Evolutionary conservation across 2,329 filamentous ascomycete species (phyloP).

Genomic region (Cladosporium halotolerans): DNA sequence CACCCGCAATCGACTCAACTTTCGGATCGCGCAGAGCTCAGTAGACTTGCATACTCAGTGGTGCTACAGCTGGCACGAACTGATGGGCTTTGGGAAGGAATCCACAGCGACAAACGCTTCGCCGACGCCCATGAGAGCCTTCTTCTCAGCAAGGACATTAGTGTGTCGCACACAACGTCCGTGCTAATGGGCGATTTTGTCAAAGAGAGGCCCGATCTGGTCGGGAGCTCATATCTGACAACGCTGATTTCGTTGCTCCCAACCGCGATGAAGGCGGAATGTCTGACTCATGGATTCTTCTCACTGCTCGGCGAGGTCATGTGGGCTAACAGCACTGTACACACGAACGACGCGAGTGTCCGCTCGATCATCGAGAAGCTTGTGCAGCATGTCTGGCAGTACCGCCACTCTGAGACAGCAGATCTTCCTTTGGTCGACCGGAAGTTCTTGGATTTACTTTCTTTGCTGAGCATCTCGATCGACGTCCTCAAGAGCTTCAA

Average conservation of each 20-base stretch:
- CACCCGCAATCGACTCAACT: neutral
- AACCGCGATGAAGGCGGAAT: conserved; percentile 13
- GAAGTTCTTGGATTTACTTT: conserved; percentile 30
- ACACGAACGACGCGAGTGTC: conserved; percentile 17
- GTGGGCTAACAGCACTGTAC: neutral
- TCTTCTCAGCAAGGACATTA: conserved; percentile 18
- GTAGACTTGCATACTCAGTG: conserved; percentile 7
- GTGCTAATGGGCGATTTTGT: conserved; percentile 20
- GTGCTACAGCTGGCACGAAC: conserved; percentile 8
- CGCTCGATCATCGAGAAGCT: conserved; percentile 19
- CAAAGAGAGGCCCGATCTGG: conserved; percentile 16
- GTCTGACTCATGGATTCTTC: conserved; percentile 19
- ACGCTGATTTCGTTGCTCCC: conserved; percentile 18
- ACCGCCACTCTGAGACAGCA: conserved; percentile 22
- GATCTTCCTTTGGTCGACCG: conserved; percentile 20
- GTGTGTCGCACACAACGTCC: conserved; percentile 14
- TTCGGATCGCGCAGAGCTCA: neutral
- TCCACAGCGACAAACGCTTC: conserved; percentile 35
- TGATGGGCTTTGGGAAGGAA: conserved; percentile 1
- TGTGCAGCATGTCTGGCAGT: conserved; percentile 14
- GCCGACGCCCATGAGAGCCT: conserved; percentile 32
- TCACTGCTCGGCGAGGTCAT: conserved; percentile 8
- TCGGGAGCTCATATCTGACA: conserved; percentile 19
- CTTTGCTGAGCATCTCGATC: conserved; percentile 33
- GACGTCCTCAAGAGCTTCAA: conserved; percentile 24